Evolutionary conservation across 2,329 filamentous ascomycete species (phyloP).

Genomic region (Fusarium chaquense): DNA sequence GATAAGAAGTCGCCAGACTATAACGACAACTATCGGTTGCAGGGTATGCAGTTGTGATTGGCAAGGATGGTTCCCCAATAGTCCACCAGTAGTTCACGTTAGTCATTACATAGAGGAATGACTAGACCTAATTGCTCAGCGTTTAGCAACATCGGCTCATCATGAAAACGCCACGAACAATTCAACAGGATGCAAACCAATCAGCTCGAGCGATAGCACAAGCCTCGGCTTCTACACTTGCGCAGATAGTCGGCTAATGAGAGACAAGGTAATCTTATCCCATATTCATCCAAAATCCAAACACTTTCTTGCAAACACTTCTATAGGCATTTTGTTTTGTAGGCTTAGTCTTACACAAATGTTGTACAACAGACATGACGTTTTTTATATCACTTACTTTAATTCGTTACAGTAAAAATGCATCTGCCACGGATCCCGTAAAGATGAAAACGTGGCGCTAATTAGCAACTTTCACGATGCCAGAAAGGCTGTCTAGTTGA

Average conservation of each 20-base stretch:
- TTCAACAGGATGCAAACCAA: no score
- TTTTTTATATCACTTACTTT: no score
- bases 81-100: neutral
- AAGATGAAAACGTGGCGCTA: neutral
- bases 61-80: neutral
- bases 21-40: no score
- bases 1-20: neutral
- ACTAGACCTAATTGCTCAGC: no score
- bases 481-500: neutral
- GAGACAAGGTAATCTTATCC: neutral
- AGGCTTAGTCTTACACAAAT: no score
- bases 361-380: no score
- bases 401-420: no score
- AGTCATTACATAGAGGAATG: neutral
- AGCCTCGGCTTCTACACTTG: neutral
- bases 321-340: no score
- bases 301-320: neutral
- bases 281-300: neutral
- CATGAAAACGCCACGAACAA: neutral
- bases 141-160: neutral
- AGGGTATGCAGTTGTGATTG: neutral
- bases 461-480: neutral
- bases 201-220: neutral
- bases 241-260: no score
- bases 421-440: no score